Base-by-base conservation (phyloP, 306 rosid species). In the Nissolia schottii region DNA sequence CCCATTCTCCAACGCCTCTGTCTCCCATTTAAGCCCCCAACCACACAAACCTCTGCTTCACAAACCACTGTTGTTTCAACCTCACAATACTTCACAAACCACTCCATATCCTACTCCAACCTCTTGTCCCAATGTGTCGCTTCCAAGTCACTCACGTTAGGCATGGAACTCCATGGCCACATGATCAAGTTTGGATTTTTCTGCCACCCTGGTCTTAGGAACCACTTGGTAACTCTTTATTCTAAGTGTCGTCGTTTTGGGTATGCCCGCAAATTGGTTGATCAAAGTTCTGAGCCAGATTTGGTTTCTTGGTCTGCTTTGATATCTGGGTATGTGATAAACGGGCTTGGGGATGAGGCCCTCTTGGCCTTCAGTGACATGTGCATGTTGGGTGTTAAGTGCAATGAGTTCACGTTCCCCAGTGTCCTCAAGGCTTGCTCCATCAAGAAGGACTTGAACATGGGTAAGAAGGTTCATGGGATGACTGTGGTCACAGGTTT, bases 341-440 rank as follows among this genome's bases (percentile, higher is more conserved):
- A 82, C 82, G 91, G 95, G 72, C 67, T 84, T 73, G 83, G 76
- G 32, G 73, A 40, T 58, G 93, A 88, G 63, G 96, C 96, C 56
- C 23, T 85, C 46, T 82, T 67, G 51, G 79, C 88, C 43, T 92
- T 88, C 74, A 58, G 29, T 69, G 91, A 85, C 54, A 85, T 90
- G 96, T 79, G 67, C 13, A 8, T 56, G 56, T 71, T 87, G 82
- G 90, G 88, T 40, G 73, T 86, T 19, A 83, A 86, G 83, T 73
- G 86, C 69, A 91, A 93, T 62, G 89, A 87, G 82, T 91, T 87
- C 65, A 79, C 98, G 12, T 89, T 84, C 76, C 80, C 96, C 0
- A 84, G 88, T 68, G 89, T 87, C 71, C 86, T 93, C 22, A 93
- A 90, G 84, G 98, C 93, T 0, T 88, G 98, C 51, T 88, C 90